Evolutionary conservation across 768 basidiomycete species (phyloP), one percentile per base, ranked within the genome.

Genomic region (Symmetrospora coprosmae): DNA sequence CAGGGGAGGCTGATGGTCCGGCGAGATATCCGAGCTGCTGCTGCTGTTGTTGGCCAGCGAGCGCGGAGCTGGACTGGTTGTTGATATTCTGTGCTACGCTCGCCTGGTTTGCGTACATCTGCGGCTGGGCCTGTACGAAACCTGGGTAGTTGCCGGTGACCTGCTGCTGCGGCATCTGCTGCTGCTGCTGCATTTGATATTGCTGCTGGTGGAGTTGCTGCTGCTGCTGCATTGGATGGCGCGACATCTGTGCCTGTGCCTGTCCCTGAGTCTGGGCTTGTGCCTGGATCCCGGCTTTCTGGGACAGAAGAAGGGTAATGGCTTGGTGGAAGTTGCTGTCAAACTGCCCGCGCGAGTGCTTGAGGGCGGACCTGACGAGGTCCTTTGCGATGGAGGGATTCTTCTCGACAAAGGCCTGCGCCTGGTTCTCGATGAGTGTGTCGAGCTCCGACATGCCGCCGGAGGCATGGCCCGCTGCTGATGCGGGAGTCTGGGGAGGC

Each of bases 311-410:
- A 19, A 58, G 40, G 23, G 30, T 43, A 27, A 58, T 19, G 14
- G 55, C 55, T 30, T 39, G 21, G 4, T 43, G 25, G 55, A 58
- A 58, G 21, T 43, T 58, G 19, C 27, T 27, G 46, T 58, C 55
- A 38, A 58, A 58, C 6, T 27, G 41, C 7, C 43, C 43, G n/a
- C 46, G n/a, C 30, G 55, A 58, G 43, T 58, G 55, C 17, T 46
- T 28, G 25, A 58, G 43, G 19, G 55, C 55, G 30, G 43, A 43
- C 19, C 41, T 27, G 28, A 58, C 55, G 25, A 28, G 19, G 37
- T 58, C 43, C 25, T 30, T 40, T 14, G 40, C 21, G 7, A 46
- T 33, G 27, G n/a, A 23, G 7, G 55, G 55, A 27, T 58, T 58
- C 41, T 58, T 58, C 2, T 39, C 55, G 13, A n/a, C 28, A 38